These are phyloP conservation scores for Vachellia collinsii DNA, from an alignment of 306 rosid genomes.

Conservation along the genomic window DNA sequence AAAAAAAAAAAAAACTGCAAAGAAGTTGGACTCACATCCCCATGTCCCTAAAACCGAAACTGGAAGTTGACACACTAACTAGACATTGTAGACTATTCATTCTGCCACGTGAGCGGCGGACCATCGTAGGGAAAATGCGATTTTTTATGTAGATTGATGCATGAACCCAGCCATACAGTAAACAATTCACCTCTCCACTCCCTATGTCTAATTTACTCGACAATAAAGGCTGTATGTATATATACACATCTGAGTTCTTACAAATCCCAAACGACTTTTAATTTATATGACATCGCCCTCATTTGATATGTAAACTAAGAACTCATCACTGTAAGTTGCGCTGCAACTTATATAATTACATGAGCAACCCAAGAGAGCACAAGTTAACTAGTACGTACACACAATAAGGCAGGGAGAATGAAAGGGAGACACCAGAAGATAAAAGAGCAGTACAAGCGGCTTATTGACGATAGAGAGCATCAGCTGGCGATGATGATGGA, in stretches of 20 bases:
- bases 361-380: background rate
- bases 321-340: too few relatives aligned
- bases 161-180: too few relatives aligned
- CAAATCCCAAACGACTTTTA: background rate
- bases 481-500: background rate
- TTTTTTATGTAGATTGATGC: too few relatives aligned
- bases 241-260: background rate
- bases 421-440: constrained; percentile 7
- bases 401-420: background rate
- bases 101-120: too few relatives aligned
- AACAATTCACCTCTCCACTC: too few relatives aligned
- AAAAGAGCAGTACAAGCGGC: background rate
- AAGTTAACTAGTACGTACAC: constrained; percentile 21
- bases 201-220: too few relatives aligned
- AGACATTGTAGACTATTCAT: background rate
- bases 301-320: background rate
- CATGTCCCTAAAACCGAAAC: background rate
- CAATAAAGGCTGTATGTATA: too few relatives aligned
- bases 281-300: background rate
- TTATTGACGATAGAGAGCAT: too few relatives aligned
- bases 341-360: background rate
- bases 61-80: background rate
- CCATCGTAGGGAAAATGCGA: too few relatives aligned
- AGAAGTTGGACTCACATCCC: constrained; percentile 19
- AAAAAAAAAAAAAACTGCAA: background rate